Percentiles rank a stretch among this genome's conserved stretches.
Conservation (phyloP, 2,329 filamentous ascomycete species). For the Cadophora sp. region DNA sequence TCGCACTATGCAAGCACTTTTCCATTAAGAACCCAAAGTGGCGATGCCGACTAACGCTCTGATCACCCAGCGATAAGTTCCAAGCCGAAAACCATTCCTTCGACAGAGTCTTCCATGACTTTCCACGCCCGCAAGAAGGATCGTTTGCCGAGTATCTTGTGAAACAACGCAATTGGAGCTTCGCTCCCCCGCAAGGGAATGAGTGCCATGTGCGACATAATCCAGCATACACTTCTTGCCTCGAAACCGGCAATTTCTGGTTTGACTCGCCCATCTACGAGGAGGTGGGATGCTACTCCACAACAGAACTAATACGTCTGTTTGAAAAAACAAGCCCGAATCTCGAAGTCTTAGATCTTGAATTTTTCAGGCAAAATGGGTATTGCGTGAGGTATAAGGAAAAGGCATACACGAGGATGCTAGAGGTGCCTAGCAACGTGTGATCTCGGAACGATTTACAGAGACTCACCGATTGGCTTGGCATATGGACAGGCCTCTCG, state of each 20-base stretch:
- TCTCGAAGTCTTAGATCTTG: constrained; percentile 16
- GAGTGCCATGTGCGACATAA: constrained; percentile 19
- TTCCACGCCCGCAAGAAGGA: not conserved
- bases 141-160: not conserved
- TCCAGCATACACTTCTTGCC: constrained; percentile 20
- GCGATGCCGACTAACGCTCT: not conserved
- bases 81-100: constrained; percentile 2
- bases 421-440: not conserved
- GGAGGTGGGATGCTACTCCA: constrained; percentile 26
- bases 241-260: constrained; percentile 26
- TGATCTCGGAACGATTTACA: not conserved
- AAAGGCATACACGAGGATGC: not conserved
- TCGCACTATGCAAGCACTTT: not conserved
- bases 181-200: not conserved
- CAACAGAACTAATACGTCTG: not conserved
- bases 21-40: not conserved
- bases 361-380: constrained; percentile 21
- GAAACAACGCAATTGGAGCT: not conserved
- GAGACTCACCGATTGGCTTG: not conserved
- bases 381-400: constrained; percentile 24
- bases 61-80: constrained; percentile 4
- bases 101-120: not conserved
- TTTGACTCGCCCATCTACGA: constrained; percentile 20
- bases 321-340: constrained; percentile 19
- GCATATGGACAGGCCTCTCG: not conserved